These are phyloP conservation scores for Forsythia suspensa DNA, from an alignment of 257 asterid genomes.

Conservation along the genomic window DNA sequence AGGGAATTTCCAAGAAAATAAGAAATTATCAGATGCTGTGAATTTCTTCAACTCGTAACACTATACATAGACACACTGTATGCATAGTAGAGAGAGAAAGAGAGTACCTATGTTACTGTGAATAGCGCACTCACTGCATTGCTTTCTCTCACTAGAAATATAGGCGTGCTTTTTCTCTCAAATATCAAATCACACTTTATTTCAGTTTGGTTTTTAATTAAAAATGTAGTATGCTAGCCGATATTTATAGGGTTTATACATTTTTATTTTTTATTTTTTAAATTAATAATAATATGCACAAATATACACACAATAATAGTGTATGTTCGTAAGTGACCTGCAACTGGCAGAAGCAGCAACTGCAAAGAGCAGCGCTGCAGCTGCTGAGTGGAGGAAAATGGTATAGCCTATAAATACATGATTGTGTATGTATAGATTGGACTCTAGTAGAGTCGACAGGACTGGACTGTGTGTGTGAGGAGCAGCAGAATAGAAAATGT, in stretches of 20 bases:
- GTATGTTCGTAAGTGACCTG: conserved; percentile 36
- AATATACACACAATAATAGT: conserved; percentile 14
- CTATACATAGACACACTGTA: neutral
- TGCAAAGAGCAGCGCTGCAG: conserved; percentile 64
- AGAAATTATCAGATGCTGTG: conserved; percentile 1
- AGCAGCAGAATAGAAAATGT: neutral
- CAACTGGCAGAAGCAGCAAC: conserved; percentile 62
- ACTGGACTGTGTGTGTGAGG: conserved; percentile 31
- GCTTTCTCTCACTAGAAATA: conserved; percentile 47
- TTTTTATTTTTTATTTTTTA: too few relatives aligned
- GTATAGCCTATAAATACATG: conserved; percentile 29
- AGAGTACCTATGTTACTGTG: conserved; percentile 19
- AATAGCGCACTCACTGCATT: conserved; percentile 20
- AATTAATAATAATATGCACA: neutral
- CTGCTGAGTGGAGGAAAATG: conserved; percentile 52
- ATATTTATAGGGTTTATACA: neutral
- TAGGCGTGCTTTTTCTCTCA: conserved; percentile 24
- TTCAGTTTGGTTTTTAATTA: too few relatives aligned
- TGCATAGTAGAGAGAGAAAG: neutral
- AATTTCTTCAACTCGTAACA: conserved; percentile 15
- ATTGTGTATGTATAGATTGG: conserved; percentile 37
- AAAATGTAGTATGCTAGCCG: too few relatives aligned
- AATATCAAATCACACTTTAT: conserved; percentile 45
- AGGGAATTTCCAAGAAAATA: neutral
- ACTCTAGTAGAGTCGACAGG: conserved; percentile 20